A percentile compares a stretch with the other conserved stretches of the same genome.
Evolutionary conservation across 768 basidiomycete genomes (phyloP).

Genomic region (Suillus americanus): DNA sequence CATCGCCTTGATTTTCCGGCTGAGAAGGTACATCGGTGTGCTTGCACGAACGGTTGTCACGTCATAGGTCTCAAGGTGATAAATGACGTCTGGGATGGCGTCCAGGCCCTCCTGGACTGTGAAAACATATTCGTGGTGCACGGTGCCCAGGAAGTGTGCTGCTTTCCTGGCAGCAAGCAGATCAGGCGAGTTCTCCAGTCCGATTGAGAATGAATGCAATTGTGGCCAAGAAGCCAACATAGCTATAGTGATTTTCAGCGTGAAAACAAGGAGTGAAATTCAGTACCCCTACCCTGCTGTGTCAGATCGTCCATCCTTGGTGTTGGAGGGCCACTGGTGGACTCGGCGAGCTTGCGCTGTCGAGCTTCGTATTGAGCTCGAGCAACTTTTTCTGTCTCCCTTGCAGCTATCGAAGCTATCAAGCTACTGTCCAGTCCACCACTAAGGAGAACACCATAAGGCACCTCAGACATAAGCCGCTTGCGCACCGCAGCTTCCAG

Average conservation of each 20-base stretch:
- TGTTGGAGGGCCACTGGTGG: conserved; percentile 55
- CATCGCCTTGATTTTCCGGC: conserved; percentile 99
- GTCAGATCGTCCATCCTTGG: conserved; percentile 45
- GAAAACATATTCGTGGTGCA: conserved; percentile 97
- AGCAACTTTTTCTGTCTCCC: conserved; percentile 92
- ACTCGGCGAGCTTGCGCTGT: conserved; percentile 55
- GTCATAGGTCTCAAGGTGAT: conserved; percentile 98
- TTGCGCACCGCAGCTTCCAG: conserved; percentile 93
- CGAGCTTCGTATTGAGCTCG: conserved; percentile 74
- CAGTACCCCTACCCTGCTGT: conserved; percentile 50
- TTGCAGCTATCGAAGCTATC: conserved; percentile 91
- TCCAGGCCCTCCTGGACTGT: conserved; percentile 98
- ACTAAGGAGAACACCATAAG: conserved; percentile 93
- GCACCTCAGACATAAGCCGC: conserved; percentile 96
- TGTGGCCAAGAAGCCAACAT: conserved; percentile 90
- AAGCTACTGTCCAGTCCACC: conserved; percentile 95
- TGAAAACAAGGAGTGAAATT: not conserved
- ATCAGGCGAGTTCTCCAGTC: conserved; percentile 93
- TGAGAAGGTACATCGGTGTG: conserved; percentile 98
- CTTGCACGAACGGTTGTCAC: conserved; percentile 98
- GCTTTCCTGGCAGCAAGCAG: conserved; percentile 91
- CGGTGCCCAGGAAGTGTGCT: conserved; percentile 89
- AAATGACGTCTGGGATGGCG: conserved; percentile 95
- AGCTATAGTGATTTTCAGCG: conserved; percentile 37
- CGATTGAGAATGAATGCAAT: conserved; percentile 97